These are phyloP conservation scores for Mortierella claussenii DNA, from an alignment of 192 early-diverging fungal genomes.

Conservation along the genomic window DNA sequence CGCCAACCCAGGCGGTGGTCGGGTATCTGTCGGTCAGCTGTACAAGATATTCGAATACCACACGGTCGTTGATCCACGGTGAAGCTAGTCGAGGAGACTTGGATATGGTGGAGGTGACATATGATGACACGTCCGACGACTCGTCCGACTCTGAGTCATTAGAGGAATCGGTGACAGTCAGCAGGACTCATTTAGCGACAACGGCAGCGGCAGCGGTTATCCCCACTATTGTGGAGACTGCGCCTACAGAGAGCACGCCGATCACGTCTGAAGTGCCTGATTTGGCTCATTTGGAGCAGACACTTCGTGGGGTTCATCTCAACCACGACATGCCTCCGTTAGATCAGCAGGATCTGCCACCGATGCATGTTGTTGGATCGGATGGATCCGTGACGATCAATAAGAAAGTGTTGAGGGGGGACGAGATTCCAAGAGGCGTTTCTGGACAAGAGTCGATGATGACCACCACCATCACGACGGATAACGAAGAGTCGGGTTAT, in stretches of 20 bases:
- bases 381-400: constrained; percentile 26
- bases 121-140: constrained; percentile 10
- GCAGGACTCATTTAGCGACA: not conserved
- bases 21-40: constrained; percentile 29
- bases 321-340: constrained; percentile 38
- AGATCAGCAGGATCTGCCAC: constrained; percentile 34
- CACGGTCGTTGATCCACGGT: constrained; percentile 8
- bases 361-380: constrained; percentile 6
- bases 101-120: constrained; percentile 12
- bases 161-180: no score
- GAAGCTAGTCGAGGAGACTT: not conserved
- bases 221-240: not conserved
- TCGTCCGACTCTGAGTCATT: constrained; percentile 8
- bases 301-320: constrained; percentile 15
- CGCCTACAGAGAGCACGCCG: not conserved
- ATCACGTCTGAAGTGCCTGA: not conserved
- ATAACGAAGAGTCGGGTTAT: constrained; percentile 42
- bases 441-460: no score
- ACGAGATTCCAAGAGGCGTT: constrained; percentile 29
- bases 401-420: constrained; percentile 26
- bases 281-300: constrained; percentile 10
- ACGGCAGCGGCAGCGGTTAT: not conserved
- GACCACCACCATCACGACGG: constrained; percentile 1
- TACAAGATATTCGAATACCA: constrained; percentile 17
- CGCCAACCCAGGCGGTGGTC: constrained; percentile 10